Evolutionary conservation across 2,329 filamentous ascomycete species (phyloP).

Genomic region (Orbilia quercus): DNA sequence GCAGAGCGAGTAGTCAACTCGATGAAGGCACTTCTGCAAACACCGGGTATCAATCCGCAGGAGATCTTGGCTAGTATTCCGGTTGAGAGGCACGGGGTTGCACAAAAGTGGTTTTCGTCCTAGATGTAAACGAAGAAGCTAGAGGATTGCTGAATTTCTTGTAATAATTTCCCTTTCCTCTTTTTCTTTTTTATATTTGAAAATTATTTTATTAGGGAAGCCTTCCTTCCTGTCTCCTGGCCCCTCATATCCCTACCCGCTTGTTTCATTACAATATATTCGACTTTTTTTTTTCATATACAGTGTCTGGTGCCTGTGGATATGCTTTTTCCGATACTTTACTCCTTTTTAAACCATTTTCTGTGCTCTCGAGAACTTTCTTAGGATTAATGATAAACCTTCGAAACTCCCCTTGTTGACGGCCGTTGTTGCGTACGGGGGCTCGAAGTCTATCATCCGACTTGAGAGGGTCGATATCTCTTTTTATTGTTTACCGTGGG

Average conservation of each 20-base stretch:
- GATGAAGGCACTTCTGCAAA: conserved; percentile 80
- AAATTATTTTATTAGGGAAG: too few species aligned
- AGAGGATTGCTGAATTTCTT: conserved; percentile 49
- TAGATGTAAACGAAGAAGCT: conserved; percentile 39
- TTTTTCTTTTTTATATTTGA: conserved; percentile 14
- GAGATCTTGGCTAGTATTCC: conserved; percentile 80
- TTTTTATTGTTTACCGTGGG: too few species aligned
- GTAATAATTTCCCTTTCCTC: conserved; percentile 46
- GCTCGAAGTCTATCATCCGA: too few species aligned
- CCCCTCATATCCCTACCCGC: not conserved
- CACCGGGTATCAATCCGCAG: conserved; percentile 78
- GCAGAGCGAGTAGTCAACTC: conserved; percentile 79
- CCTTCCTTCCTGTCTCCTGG: too few species aligned
- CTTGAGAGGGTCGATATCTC: too few species aligned
- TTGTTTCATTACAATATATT: not conserved
- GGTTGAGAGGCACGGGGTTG: conserved; percentile 81
- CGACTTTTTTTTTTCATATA: conserved; percentile 32
- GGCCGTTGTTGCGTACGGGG: too few species aligned
- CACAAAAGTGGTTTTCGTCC: conserved; percentile 80
- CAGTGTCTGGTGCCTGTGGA: conserved; percentile 29
- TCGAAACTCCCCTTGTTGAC: too few species aligned
- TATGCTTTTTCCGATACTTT: conserved; percentile 7
- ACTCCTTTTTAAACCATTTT: conserved; percentile 1
- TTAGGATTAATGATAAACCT: conserved; percentile 4
- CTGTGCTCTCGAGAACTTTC: not conserved